Evolutionary conservation across 2,329 filamentous ascomycete species (phyloP), one percentile per base, ranked within the genome.

Genomic region (Triangularia setosa): DNA sequence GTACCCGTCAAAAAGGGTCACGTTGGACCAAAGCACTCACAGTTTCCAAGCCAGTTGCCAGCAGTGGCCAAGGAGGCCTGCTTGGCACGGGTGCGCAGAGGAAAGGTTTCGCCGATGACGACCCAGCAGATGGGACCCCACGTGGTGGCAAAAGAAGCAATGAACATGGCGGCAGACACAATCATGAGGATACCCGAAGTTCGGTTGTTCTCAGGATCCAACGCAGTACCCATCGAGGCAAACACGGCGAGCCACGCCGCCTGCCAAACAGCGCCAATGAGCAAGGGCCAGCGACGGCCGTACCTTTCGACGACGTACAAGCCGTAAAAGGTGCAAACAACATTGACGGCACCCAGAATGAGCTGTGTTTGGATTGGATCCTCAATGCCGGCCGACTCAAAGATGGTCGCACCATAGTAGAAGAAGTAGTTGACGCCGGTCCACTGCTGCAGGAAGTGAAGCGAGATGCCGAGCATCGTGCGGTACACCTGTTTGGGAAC

Each of bases 111-210:
- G 59, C 85, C 86, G 53, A 88, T 84, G 63, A 89, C 83, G 30
- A 86, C 84, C 89, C 89, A 91, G 4, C 87, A 80, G 59, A 90
- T 85, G 0, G 88, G 88, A 12, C 88, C 89, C 87, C 87, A 91
- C 2, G 87, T 90, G 54, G 72, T 75, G 25, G 89, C 89, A 69
- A 91, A 93, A 1, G 85, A 88, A 58, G 86, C 84, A 63, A 92
- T 92, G 76, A 91, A 92, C 79, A 92, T 84, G 75, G 87, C 90
- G 2, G 89, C 87, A 61, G 89, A 85, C 9, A 90, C 85, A 69
- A 92, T 90, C 83, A 92, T 88, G 65, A 88, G 82, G 5, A 86
- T 84, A 11, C 89, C 89, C 12, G 85, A 81, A 0, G 77, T 74
- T 9, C 75, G 73, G 69, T 78, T 83, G 35, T 73, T 72, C 4